phyloP scores from a whole-genome alignment of 495 filamentous ascomycete species.

The Penicillium tannophilum region DNA sequence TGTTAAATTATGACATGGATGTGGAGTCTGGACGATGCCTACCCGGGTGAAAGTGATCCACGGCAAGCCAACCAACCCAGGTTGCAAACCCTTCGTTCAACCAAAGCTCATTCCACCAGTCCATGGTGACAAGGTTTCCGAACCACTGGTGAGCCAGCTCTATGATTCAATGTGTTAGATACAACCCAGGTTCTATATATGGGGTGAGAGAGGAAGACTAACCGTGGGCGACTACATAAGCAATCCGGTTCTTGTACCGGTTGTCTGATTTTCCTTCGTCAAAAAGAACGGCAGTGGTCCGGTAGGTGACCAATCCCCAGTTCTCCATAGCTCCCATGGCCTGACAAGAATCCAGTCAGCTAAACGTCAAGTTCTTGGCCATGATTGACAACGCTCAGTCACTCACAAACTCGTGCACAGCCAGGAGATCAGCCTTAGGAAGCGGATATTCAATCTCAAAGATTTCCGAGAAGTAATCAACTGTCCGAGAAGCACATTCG shows the following conservation, averaged over 20 bases:
- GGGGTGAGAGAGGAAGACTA: slow-evolving; percentile 5
- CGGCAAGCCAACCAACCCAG: slow-evolving; percentile 95
- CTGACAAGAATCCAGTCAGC: slow-evolving; percentile 47
- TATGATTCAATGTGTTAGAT: slow-evolving; percentile 24
- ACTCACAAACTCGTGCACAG: slow-evolving; percentile 93
- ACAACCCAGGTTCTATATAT: neutral
- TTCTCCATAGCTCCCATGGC: slow-evolving; percentile 77
- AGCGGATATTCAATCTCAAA: slow-evolving; percentile 95
- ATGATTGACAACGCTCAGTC: neutral
- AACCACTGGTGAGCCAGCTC: slow-evolving; percentile 99
- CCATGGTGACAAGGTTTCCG: slow-evolving; percentile 83
- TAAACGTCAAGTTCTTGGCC: neutral
- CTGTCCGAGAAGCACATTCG: slow-evolving; percentile 81
- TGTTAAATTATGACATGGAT: neutral
- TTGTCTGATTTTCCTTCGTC: slow-evolving; percentile 89
- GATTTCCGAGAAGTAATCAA: slow-evolving; percentile 92
- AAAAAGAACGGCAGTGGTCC: slow-evolving; percentile 89
- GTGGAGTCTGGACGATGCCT: slow-evolving; percentile 15
- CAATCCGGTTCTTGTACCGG: slow-evolving; percentile 84
- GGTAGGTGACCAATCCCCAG: slow-evolving; percentile 96
- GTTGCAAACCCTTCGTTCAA: slow-evolving; percentile 97
- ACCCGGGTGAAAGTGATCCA: slow-evolving; percentile 86
- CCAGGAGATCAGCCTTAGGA: slow-evolving; percentile 91
- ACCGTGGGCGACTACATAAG: slow-evolving; percentile 88
- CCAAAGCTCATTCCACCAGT: slow-evolving; percentile 95